phyloP scores from a whole-genome alignment of 768 basidiomycete genomes.

The Chalciporus sphaerocephalus region DNA sequence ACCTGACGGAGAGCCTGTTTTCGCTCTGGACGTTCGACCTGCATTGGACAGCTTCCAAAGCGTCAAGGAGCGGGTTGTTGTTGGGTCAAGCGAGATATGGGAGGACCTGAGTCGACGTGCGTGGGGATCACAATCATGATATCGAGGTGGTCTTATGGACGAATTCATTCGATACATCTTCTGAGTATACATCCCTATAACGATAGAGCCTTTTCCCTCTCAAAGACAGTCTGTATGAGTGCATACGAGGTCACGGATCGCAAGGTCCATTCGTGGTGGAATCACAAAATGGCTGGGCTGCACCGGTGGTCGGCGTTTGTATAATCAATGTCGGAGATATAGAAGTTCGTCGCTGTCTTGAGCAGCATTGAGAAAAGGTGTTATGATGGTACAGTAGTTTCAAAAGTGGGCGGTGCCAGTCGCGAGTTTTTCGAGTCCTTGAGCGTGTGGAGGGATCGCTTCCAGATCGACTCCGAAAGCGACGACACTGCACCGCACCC shows the following conservation, averaged over 20 bases:
- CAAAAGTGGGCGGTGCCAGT: constrained; percentile 23
- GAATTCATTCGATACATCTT: constrained; percentile 3
- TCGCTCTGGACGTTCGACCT: constrained; percentile 92
- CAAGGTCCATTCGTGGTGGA: not conserved
- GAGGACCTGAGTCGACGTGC: constrained; percentile 30
- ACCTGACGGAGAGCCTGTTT: constrained; percentile 88
- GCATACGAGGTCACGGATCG: not conserved
- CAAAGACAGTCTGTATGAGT: not conserved
- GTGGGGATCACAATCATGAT: constrained; percentile 20
- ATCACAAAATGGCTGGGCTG: too few relatives aligned
- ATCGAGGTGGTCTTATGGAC: not conserved
- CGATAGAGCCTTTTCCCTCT: not conserved
- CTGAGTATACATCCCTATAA: constrained; percentile 1
- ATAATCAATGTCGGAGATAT: not conserved
- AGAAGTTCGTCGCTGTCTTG: constrained; percentile 1
- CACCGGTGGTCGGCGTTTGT: not conserved
- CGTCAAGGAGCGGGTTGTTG: constrained; percentile 65
- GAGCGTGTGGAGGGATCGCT: constrained; percentile 1
- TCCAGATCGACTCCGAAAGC: constrained; percentile 1
- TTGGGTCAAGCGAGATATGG: constrained; percentile 71
- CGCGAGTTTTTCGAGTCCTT: constrained; percentile 13
- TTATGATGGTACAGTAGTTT: constrained; percentile 2
- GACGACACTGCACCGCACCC: not conserved
- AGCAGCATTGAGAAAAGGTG: constrained; percentile 7
- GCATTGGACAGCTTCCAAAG: constrained; percentile 84